These are phyloP conservation scores for Aspergillus eucalypticola DNA, from an alignment of 2,329 filamentous ascomycete genomes.

Conservation along the genomic window DNA sequence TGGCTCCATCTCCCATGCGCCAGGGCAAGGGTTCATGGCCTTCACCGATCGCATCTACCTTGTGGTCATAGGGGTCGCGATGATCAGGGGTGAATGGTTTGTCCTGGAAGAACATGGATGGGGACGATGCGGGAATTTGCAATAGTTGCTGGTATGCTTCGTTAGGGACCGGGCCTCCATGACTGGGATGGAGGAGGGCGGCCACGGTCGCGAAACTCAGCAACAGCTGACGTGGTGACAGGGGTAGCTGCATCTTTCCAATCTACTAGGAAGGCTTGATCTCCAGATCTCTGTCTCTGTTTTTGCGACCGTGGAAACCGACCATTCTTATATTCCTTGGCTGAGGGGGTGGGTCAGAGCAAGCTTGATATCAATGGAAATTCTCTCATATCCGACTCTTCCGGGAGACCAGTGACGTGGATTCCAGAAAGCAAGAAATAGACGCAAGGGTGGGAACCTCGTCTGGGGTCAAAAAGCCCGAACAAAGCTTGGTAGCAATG, in stretches of 20 bases:
- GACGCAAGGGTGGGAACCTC: background rate
- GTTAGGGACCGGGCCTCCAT: conserved; percentile 3
- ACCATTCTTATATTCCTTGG: background rate
- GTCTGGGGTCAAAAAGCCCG: background rate
- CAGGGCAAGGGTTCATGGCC: conserved; percentile 7
- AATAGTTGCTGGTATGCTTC: conserved; percentile 8
- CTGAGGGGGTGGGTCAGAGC: background rate
- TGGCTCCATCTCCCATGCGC: conserved; percentile 10
- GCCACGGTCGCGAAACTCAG: conserved; percentile 4
- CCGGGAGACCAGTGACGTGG: background rate
- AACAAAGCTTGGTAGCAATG: conserved; percentile 5
- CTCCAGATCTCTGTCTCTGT: background rate
- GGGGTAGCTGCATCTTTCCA: background rate
- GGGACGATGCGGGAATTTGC: conserved; percentile 5
- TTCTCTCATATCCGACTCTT: background rate
- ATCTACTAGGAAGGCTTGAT: background rate
- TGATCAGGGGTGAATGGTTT: conserved; percentile 1
- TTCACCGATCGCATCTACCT: conserved; percentile 7
- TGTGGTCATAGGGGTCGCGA: conserved; percentile 7
- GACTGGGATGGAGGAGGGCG: background rate
- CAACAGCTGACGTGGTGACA: background rate
- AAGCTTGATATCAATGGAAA: background rate
- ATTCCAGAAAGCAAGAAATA: background rate
- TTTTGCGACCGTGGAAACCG: background rate
- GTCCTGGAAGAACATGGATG: conserved; percentile 3